Evolutionary conservation across 1,284 basidiomycete species (phyloP), one percentile per base, ranked within the genome.

Genomic region (Neotropicomus parvogracilis): DNA sequence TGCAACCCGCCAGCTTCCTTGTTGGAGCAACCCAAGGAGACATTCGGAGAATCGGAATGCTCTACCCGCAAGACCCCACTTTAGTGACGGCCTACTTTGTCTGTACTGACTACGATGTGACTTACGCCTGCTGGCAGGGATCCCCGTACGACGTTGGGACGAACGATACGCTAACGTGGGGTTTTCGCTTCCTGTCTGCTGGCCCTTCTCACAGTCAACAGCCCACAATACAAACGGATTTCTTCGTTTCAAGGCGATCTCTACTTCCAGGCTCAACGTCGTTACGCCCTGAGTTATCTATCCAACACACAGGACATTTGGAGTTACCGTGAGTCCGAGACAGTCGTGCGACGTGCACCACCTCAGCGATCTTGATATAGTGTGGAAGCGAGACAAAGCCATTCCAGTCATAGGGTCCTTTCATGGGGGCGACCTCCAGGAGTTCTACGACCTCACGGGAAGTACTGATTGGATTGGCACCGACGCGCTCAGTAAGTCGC

Each of bases 51-150:
- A 35, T 49, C 6, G 46, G 34, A 2, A 20, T 35, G 35, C 24
- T 54, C 6, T 62, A 62, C 29, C 54, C 53, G 2, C 32, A 48
- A 1, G 51, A 60, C n/a, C 50, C 57, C 14, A 33, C 46, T 10
- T 26, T 45, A 12, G 60, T 54, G 13, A 16, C 42, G 32, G 10
- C 16, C 4, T 9, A 13, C 13, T 29, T 4, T 16, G 10, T 14
- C 5, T 20, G 1, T 14, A n/a, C 6, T 4, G 10, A 11, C 6
- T 14, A 3, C 9, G 17, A 17, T 14, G 27, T 19, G 21, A 11
- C n/a, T 17, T 24, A 4, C 5, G 1, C 16, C 5, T 34, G 13
- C 6, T 28, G 14, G 6, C 13, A 46, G 38, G 45, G 45, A 2
- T 46, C 38, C 5, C 38, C 45, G 11, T 46, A 40, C n/a, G 26